Conservation (phyloP, 176 grass and related monocot species). For the Oryza brachyantha region DNA sequence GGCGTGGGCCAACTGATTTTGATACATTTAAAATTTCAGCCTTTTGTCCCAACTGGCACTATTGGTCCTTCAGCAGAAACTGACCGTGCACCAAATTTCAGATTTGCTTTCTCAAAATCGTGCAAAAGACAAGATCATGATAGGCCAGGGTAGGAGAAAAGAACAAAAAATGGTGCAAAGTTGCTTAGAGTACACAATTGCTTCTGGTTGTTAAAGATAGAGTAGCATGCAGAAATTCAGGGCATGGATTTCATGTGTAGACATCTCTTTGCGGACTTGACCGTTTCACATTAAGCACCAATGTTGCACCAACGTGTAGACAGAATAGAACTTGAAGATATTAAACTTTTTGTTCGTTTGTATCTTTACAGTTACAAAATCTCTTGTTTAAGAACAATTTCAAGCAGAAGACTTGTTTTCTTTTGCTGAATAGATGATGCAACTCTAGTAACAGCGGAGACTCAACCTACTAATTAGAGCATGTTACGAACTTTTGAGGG, state of each 20-base stretch:
- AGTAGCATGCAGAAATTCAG: background rate
- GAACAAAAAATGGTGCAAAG: background rate
- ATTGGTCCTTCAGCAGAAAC: background rate
- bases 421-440: background rate
- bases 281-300: no score
- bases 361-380: background rate
- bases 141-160: background rate
- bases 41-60: background rate
- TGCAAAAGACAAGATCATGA: constrained; percentile 11
- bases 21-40: constrained; percentile 10
- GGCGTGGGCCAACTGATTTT: background rate
- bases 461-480: background rate
- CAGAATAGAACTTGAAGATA: background rate
- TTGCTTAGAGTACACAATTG: background rate
- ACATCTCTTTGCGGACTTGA: background rate
- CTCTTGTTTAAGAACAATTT: background rate
- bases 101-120: background rate
- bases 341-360: background rate
- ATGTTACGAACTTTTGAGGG: background rate
- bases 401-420: background rate
- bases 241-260: background rate
- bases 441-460: background rate
- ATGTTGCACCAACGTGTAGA: no score
- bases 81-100: background rate
- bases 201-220: background rate